These are phyloP conservation scores for Lenwebbia sp. DNA, from an alignment of 345 rosid genomes.

Conservation along the genomic window DNA sequence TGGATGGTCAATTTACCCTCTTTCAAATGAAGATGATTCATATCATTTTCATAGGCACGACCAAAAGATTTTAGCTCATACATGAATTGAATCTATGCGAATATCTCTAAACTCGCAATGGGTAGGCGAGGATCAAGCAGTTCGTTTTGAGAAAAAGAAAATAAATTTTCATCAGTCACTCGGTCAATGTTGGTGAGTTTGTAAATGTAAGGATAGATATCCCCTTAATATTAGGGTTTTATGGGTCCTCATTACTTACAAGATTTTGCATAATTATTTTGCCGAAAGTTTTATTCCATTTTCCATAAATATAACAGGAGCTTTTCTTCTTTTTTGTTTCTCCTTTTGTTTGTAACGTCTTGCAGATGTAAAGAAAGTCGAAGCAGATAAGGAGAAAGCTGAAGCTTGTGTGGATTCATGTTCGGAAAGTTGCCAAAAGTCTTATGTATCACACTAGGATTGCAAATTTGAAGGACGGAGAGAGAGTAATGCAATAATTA, in stretches of 20 bases:
- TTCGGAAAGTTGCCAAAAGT: background rate
- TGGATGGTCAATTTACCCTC: too few species aligned
- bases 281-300: background rate
- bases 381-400: background rate
- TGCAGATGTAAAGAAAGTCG: background rate
- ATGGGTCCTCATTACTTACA: background rate
- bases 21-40: background rate
- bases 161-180: background rate
- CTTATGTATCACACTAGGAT: background rate
- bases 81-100: too few species aligned
- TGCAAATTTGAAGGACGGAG: background rate
- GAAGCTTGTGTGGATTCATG: background rate
- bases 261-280: background rate
- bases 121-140: background rate
- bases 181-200: background rate
- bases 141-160: too few species aligned
- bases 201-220: background rate
- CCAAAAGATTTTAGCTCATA: background rate
- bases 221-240: background rate
- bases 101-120: background rate
- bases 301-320: background rate
- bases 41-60: background rate
- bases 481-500: background rate
- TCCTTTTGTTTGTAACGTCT: background rate
- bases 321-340: background rate